Evolutionary conservation across 805 yeast species (phyloP).

Genomic region (Schwanniomyces vanrijiae): DNA sequence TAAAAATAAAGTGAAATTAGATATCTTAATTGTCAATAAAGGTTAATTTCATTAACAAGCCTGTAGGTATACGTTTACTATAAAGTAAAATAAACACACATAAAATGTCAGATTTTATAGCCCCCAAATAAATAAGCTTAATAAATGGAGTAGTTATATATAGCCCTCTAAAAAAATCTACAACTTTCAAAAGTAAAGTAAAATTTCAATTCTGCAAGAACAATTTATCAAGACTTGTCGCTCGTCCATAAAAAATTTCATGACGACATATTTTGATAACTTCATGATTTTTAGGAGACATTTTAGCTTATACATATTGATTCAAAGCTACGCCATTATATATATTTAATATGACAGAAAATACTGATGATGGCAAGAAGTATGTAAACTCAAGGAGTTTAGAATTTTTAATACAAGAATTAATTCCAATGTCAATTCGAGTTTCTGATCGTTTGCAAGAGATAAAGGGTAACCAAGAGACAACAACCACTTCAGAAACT

Average conservation of each 20-base stretch:
- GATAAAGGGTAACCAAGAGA: conserved; percentile 12
- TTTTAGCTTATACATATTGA: neutral
- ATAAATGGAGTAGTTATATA: too few species aligned
- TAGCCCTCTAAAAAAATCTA: too few species aligned
- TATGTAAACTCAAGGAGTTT: conserved; percentile 56
- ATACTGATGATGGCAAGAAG: conserved; percentile 20
- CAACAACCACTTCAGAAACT: conserved; percentile 1
- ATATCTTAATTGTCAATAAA: too few species aligned
- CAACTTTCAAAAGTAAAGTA: too few species aligned
- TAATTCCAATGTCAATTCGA: conserved; percentile 69
- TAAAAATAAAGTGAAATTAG: too few species aligned
- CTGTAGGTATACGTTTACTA: too few species aligned
- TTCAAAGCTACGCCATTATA: neutral
- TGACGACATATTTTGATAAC: neutral
- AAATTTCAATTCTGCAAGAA: too few species aligned
- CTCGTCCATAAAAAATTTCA: neutral
- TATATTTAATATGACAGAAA: conserved; percentile 10
- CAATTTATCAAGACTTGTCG: too few species aligned
- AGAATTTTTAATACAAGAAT: conserved; percentile 70
- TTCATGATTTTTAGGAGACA: neutral
- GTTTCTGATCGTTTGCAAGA: conserved; percentile 50
- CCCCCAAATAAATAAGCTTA: too few species aligned
- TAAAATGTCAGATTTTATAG: too few species aligned
- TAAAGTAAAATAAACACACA: too few species aligned
- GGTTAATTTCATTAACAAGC: too few species aligned